Conservation (phyloP, 495 filamentous ascomycete genomes). For the Trichoderma erinaceum region DNA sequence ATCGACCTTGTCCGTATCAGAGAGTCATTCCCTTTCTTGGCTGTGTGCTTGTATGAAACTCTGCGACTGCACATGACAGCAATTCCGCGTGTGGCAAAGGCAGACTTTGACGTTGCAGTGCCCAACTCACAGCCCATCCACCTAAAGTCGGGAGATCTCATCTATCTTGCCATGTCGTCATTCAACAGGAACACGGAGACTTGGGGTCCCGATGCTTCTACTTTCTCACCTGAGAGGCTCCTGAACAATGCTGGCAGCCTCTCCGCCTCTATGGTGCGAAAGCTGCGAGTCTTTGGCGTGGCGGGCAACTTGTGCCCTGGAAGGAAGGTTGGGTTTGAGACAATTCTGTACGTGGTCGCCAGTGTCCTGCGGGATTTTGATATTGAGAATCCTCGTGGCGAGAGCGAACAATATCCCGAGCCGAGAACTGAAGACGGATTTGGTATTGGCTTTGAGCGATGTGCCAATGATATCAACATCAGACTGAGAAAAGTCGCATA, state of each 20-base stretch:
- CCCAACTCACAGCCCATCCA: constrained; percentile 10
- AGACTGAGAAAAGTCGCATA: neutral
- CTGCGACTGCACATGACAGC: constrained; percentile 2
- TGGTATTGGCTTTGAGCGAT: constrained; percentile 12
- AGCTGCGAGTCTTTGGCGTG: constrained; percentile 4
- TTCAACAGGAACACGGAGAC: neutral
- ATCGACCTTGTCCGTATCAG: neutral
- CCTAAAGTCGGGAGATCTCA: constrained; percentile 5
- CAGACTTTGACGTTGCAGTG: neutral
- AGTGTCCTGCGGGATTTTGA: constrained; percentile 3
- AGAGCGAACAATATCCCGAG: neutral
- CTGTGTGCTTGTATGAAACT: neutral
- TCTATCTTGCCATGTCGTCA: constrained; percentile 6
- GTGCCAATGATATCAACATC: constrained; percentile 3
- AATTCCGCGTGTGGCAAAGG: neutral
- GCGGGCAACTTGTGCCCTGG: constrained; percentile 8
- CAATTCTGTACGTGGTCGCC: neutral
- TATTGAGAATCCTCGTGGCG: neutral
- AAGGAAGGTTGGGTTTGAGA: neutral
- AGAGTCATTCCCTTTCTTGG: constrained; percentile 6
- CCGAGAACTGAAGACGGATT: constrained; percentile 5
- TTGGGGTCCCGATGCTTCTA: neutral
- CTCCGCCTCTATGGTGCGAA: neutral
- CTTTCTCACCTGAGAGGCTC: neutral
- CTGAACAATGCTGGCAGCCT: neutral